Evolutionary conservation across 2,329 filamentous ascomycete genomes (phyloP), one percentile per base, ranked within the genome.

Genomic region (Neopestalotiopsis sp.): DNA sequence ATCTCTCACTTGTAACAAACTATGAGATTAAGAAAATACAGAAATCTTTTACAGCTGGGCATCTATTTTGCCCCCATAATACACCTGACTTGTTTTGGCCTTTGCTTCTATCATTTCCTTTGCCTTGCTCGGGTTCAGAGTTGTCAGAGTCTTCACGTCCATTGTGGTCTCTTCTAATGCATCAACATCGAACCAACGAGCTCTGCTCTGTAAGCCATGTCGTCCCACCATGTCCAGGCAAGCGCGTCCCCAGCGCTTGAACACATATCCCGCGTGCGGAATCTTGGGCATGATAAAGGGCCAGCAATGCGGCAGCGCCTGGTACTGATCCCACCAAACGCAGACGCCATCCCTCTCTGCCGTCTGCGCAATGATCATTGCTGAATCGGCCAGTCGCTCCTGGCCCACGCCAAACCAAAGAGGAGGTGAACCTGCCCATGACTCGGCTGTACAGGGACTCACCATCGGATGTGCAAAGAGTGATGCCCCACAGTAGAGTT

Each of bases 401-500:
- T 58, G 56, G 28, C 56, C 56, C 20, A 58, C 56, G 28, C 56
- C 56, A 0, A 58, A 58, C 56, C 56, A 58, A 4, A 58, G 56
- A 14, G 56, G 56, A 2, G 56, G 56, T 6, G 56, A 58, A 13
- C 28, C 56, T 28, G 28, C 14, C 42, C 56, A 58, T 30, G 56
- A 58, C 56, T 58, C 30, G 56, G 56, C n/a, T 12, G n/a, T 58
- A 30, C 56, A 58, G 28, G 28, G 20, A 58, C 56, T 58, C 5
- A 58, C 56, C 56, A 58, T 58, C 56, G 56, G 56, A 58, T 58
- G 56, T 14, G 56, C 20, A 24, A 58, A 30, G 56, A 58, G 56
- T 10, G 17, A 58, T 3, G 56, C 56, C 5, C 56, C 56, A 30
- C 56, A 58, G 28, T 58, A 30, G 56, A 58, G 56, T 2, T 58